A percentile compares a stretch with the other conserved stretches of the same genome.
Evolutionary conservation across 2,329 filamentous ascomycete species (phyloP).

Genomic region (Neonectria neomacrospora): DNA sequence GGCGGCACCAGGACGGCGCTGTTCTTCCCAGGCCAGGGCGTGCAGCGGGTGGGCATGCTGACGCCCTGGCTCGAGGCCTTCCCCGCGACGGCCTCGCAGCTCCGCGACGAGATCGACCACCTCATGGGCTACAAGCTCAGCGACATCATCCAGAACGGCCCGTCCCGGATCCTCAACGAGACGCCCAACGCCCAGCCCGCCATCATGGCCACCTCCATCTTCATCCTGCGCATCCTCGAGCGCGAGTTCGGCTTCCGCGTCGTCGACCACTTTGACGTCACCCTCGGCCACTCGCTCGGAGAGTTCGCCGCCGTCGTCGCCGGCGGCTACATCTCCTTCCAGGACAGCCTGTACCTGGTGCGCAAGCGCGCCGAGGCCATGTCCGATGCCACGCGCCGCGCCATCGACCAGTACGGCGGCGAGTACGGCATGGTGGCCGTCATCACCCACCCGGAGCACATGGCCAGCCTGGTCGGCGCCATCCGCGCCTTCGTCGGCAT

Average conservation of each 20-base stretch:
- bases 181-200: constrained; percentile 93
- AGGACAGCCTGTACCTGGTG: constrained; percentile 82
- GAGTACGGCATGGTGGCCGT: constrained; percentile 96
- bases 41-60: constrained; percentile 89
- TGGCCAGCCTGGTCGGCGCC: constrained; percentile 74
- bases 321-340: constrained; percentile 80
- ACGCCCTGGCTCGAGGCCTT: constrained; percentile 88
- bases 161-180: constrained; percentile 78
- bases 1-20: constrained; percentile 64
- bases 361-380: constrained; percentile 83
- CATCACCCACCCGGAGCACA: constrained; percentile 84
- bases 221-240: constrained; percentile 89
- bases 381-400: constrained; percentile 77
- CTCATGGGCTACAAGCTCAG: constrained; percentile 80
- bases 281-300: constrained; percentile 89
- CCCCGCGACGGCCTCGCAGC: constrained; percentile 77
- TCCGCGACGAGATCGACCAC: constrained; percentile 87
- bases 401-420: constrained; percentile 74
- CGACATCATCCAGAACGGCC: constrained; percentile 80
- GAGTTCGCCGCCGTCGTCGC: constrained; percentile 93
- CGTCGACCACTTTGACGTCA: constrained; percentile 78
- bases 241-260: constrained; percentile 83
- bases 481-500: constrained; percentile 84
- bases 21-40: constrained; percentile 84
- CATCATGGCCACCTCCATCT: constrained; percentile 93